Conservation (phyloP, 352 stramenopile genomes). For the Phytophthora citricola region DNA sequence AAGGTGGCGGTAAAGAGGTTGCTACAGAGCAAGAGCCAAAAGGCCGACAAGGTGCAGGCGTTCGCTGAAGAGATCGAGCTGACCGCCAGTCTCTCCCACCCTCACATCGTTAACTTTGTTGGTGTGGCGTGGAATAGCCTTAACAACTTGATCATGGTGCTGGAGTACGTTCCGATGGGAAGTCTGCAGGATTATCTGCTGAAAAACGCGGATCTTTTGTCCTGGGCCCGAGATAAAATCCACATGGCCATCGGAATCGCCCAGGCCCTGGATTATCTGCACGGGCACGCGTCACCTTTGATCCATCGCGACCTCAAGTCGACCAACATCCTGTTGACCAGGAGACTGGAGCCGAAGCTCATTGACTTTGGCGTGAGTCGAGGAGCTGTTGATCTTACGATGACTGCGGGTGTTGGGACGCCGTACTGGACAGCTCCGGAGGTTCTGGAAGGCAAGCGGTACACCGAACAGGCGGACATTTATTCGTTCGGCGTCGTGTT, state of each 20-base stretch:
- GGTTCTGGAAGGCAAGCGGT: slow-evolving; percentile 58
- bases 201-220: slow-evolving; percentile 28
- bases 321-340: slow-evolving; percentile 79
- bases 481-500: slow-evolving; percentile 77
- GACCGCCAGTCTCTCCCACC: slow-evolving; percentile 52
- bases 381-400: slow-evolving; percentile 13
- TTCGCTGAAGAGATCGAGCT: slow-evolving; percentile 69
- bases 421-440: slow-evolving; percentile 85
- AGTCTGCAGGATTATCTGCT: slow-evolving; percentile 32
- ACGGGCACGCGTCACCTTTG: slow-evolving; percentile 26
- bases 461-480: slow-evolving; percentile 65
- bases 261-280: slow-evolving; percentile 41
- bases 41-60: slow-evolving; percentile 35
- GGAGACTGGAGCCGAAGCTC: slow-evolving; percentile 64
- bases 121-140: slow-evolving; percentile 59
- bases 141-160: slow-evolving; percentile 39
- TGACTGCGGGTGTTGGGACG: slow-evolving; percentile 81
- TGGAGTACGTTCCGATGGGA: slow-evolving; percentile 37
- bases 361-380: slow-evolving; percentile 86
- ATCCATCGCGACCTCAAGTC: slow-evolving; percentile 46
- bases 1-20: slow-evolving; percentile 53
- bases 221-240: slow-evolving; percentile 48
- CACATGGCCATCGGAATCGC: slow-evolving; percentile 53
- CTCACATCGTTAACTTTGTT: slow-evolving; percentile 55
- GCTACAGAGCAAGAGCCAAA: slow-evolving; percentile 33